These are phyloP conservation scores for Aspergillus sclerotialis DNA, from an alignment of 2,329 filamentous ascomycete genomes.

Conservation along the genomic window DNA sequence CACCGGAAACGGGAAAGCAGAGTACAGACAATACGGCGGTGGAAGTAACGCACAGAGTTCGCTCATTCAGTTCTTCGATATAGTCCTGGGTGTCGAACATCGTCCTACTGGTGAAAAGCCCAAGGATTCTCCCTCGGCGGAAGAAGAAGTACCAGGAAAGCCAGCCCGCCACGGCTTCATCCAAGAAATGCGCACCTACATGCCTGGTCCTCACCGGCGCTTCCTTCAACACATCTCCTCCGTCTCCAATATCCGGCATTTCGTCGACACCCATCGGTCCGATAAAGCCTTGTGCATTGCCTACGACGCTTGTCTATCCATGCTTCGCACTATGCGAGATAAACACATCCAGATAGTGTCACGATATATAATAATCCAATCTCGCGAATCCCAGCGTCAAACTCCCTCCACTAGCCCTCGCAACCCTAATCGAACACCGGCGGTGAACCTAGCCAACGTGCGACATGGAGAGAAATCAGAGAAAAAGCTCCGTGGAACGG, in stretches of 20 bases:
- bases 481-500: conserved; percentile 70
- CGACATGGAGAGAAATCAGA: conserved; percentile 34
- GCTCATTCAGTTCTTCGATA: conserved; percentile 94
- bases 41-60: conserved; percentile 97
- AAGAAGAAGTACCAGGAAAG: conserved; percentile 41
- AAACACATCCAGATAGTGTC: conserved; percentile 96
- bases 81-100: conserved; percentile 83
- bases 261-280: conserved; percentile 57
- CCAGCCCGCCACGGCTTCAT: conserved; percentile 85
- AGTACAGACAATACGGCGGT: conserved; percentile 79
- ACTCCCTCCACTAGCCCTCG: conserved; percentile 52
- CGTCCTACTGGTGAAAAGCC: conserved; percentile 70
- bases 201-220: conserved; percentile 85
- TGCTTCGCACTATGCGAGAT: conserved; percentile 72
- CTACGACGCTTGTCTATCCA: conserved; percentile 83
- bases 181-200: conserved; percentile 92
- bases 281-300: conserved; percentile 67
- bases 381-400: conserved; percentile 48
- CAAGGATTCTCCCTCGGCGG: conserved; percentile 29
- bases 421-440: conserved; percentile 15
- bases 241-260: conserved; percentile 82
- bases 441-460: conserved; percentile 49
- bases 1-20: conserved; percentile 59
- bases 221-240: conserved; percentile 75
- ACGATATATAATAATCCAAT: conserved; percentile 88